Percentiles rank a stretch among this genome's conserved stretches.
phyloP scores from a whole-genome alignment of 345 rosid genomes.

The Acer yangbiense region DNA sequence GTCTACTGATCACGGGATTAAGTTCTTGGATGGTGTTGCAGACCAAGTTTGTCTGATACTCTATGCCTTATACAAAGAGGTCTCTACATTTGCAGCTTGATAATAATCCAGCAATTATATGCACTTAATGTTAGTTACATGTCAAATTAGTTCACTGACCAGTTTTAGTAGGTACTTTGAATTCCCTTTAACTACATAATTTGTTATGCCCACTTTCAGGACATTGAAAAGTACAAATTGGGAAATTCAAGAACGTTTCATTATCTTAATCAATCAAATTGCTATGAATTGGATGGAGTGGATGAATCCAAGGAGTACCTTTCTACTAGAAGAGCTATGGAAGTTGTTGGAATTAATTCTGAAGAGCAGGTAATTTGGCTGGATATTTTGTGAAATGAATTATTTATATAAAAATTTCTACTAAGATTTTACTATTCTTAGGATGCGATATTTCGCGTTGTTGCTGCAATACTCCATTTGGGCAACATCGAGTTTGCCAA shows the following conservation, averaged over 20 bases:
- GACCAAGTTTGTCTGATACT: neutral
- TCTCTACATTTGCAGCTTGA: neutral
- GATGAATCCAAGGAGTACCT: conserved; percentile 85
- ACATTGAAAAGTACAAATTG: conserved; percentile 70
- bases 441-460: conserved; percentile 91
- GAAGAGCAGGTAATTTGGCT: conserved; percentile 73
- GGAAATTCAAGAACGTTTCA: conserved; percentile 85
- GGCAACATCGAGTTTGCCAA: conserved; percentile 87
- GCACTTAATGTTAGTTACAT: neutral
- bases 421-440: conserved; percentile 33
- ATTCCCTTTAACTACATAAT: neutral
- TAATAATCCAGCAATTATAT: conserved; percentile 4
- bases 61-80: neutral
- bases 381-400: conserved; percentile 14
- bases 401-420: conserved; percentile 17
- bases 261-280: conserved; percentile 88
- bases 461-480: conserved; percentile 97
- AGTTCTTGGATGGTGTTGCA: neutral
- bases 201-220: conserved; percentile 46
- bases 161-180: neutral
- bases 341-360: conserved; percentile 77
- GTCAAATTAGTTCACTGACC: neutral
- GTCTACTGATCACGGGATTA: neutral
- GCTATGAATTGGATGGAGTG: conserved; percentile 74
- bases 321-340: conserved; percentile 90